phyloP scores from a whole-genome alignment of 805 yeast genomes.

The Pichia pseudocactophila region DNA sequence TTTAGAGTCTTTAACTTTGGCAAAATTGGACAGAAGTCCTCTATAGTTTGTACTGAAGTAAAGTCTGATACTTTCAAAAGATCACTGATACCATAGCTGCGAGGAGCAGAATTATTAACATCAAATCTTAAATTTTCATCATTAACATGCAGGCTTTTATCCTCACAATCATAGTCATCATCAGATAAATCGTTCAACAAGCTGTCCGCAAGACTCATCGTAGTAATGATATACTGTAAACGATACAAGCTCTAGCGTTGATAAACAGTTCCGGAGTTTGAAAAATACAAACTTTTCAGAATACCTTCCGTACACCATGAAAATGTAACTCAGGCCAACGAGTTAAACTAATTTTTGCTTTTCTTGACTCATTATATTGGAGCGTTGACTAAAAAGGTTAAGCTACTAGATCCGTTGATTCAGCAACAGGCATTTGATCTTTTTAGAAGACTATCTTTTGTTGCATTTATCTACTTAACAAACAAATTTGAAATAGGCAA shows the following conservation, averaged over 20 bases:
- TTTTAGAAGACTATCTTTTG: background rate
- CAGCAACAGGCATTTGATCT: background rate
- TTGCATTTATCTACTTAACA: background rate
- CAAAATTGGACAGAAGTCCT: constrained; percentile 23
- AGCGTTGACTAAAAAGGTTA: no score
- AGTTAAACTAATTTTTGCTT: no score
- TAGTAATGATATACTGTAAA: background rate
- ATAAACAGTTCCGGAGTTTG: no score
- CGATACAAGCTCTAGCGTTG: no score
- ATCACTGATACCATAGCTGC: background rate
- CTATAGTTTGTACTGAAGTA: constrained; percentile 16
- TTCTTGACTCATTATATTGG: no score
- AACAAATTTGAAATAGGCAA: background rate
- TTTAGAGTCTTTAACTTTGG: constrained; percentile 15
- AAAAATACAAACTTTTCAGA: no score
- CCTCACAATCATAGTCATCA: background rate
- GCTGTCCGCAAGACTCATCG: constrained; percentile 33
- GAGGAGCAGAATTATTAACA: background rate
- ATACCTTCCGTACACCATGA: no score
- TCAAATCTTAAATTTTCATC: no score
- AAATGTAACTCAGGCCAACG: no score
- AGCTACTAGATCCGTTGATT: no score
- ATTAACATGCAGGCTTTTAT: no score
- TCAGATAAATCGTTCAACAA: constrained; percentile 33
- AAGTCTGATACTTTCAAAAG: constrained; percentile 13